These are phyloP conservation scores for Aquilaria yunnanensis DNA, from an alignment of 345 rosid species.

Conservation along the genomic window DNA sequence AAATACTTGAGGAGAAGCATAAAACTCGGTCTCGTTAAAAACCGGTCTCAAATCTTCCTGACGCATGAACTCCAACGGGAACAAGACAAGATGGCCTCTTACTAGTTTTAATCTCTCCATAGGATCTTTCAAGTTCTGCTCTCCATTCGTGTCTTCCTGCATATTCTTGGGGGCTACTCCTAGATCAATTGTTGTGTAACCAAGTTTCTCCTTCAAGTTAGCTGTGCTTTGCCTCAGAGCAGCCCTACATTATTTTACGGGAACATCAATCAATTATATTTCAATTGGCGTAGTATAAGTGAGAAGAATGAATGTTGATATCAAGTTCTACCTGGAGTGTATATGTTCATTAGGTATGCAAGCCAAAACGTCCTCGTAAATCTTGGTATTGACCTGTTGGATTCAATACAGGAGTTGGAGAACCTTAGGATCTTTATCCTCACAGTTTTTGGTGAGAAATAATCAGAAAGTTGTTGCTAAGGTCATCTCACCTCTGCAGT, in stretches of 20 bases:
- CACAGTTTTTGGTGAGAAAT: too few species aligned
- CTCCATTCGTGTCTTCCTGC: slow-evolving; percentile 25
- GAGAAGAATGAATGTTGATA: too few species aligned
- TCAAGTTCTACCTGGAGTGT: slow-evolving; percentile 45
- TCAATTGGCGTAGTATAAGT: too few species aligned
- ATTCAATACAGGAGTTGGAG: neutral
- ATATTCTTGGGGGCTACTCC: slow-evolving; percentile 70
- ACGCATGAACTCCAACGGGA: slow-evolving; percentile 82
- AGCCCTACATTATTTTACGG: slow-evolving; percentile 34
- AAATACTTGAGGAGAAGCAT: slow-evolving; percentile 78
- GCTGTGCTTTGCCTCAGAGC: slow-evolving; percentile 53
- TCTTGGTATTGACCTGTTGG: slow-evolving; percentile 45
- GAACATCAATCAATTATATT: too few species aligned
- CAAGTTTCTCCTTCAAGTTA: slow-evolving; percentile 57
- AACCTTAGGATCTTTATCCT: too few species aligned
- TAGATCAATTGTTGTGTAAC: slow-evolving; percentile 71
- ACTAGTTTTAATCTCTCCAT: slow-evolving; percentile 45
- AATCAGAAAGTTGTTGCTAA: neutral
- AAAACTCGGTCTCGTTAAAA: slow-evolving; percentile 77
- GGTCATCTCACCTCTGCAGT: slow-evolving; percentile 49
- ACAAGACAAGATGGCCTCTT: slow-evolving; percentile 68
- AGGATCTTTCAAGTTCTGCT: slow-evolving; percentile 25
- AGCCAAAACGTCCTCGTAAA: slow-evolving; percentile 70
- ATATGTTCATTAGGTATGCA: slow-evolving; percentile 78
- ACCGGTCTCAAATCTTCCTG: slow-evolving; percentile 74